A percentile compares a stretch with the other conserved stretches of the same genome.
Conservation (phyloP, 192 early-diverging fungal species). For the Spizellomyces punctatus region DNA sequence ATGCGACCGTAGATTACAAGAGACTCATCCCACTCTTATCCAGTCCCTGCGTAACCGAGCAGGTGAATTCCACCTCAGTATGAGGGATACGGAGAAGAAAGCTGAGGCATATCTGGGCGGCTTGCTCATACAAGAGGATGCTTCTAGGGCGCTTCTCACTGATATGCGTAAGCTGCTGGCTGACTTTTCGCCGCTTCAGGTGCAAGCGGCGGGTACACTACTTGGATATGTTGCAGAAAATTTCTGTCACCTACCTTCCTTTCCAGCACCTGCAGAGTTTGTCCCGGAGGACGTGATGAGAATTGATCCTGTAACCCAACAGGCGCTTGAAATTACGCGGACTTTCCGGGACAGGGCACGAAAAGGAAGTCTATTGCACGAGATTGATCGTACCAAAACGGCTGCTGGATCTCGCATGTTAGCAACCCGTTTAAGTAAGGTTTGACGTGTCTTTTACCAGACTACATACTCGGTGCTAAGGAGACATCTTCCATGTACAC, state of each 20-base stretch:
- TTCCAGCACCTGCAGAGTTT: constrained; percentile 67
- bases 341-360: constrained; percentile 43
- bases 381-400: constrained; percentile 80
- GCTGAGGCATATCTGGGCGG: neutral
- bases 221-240: constrained; percentile 73
- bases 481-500: neutral
- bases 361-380: constrained; percentile 67
- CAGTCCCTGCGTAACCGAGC: neutral
- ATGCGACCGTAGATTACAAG: constrained; percentile 37
- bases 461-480: neutral
- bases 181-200: constrained; percentile 18
- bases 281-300: constrained; percentile 59
- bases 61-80: constrained; percentile 5
- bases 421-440: constrained; percentile 62
- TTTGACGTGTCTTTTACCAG: neutral
- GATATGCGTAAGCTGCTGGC: neutral
- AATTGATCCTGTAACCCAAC: constrained; percentile 79
- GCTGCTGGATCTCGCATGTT: constrained; percentile 77
- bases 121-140: neutral
- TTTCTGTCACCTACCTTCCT: constrained; percentile 63
- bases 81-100: neutral
- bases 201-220: constrained; percentile 57
- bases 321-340: constrained; percentile 74
- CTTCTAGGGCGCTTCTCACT: neutral
- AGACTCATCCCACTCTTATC: constrained; percentile 5